A percentile compares a stretch with the other conserved stretches of the same genome.
phyloP scores from a whole-genome alignment of 2,329 filamentous ascomycete genomes.

The Fusarium tricinctum region DNA sequence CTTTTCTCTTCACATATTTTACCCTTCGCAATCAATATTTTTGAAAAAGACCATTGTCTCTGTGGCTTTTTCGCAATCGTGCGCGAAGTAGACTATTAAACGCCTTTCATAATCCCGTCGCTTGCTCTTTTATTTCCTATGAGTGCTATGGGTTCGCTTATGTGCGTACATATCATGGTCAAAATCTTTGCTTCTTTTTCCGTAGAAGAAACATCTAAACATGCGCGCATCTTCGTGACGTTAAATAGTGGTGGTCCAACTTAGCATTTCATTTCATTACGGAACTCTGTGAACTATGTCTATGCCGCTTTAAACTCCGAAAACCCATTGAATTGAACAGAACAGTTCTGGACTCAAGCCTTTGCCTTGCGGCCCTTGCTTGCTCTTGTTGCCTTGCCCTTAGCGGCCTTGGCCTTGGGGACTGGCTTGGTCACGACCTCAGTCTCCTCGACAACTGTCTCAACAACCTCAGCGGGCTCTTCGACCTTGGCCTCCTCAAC shows the following conservation, averaged over 20 bases:
- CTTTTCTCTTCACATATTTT: slow-evolving; percentile 63
- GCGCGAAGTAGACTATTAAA: slow-evolving; percentile 67
- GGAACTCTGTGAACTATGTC: slow-evolving; percentile 45
- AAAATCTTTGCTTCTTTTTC: not conserved
- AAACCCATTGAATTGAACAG: slow-evolving; percentile 38
- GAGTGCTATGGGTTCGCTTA: slow-evolving; percentile 73
- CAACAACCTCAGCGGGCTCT: slow-evolving; percentile 44
- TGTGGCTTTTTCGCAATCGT: slow-evolving; percentile 61
- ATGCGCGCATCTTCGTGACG: slow-evolving; percentile 10
- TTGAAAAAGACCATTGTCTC: slow-evolving; percentile 52
- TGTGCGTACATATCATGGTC: slow-evolving; percentile 65
- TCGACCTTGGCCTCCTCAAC: slow-evolving; percentile 40
- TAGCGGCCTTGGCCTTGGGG: slow-evolving; percentile 54
- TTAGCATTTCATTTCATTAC: slow-evolving; percentile 50
- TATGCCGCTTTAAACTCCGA: slow-evolving; percentile 49
- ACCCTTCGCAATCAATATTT: slow-evolving; percentile 56
- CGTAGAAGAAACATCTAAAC: slow-evolving; percentile 14
- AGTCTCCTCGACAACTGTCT: slow-evolving; percentile 45
- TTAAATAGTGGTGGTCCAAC: slow-evolving; percentile 40
- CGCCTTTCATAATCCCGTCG: slow-evolving; percentile 73
- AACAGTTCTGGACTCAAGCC: slow-evolving; percentile 52
- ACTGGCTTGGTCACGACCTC: slow-evolving; percentile 45
- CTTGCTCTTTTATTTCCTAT: slow-evolving; percentile 59
- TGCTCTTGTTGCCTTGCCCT: slow-evolving; percentile 42
- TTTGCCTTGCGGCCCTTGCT: slow-evolving; percentile 56